These are phyloP conservation scores for Echites panduratus DNA, from an alignment of 257 asterid genomes.

Conservation along the genomic window DNA sequence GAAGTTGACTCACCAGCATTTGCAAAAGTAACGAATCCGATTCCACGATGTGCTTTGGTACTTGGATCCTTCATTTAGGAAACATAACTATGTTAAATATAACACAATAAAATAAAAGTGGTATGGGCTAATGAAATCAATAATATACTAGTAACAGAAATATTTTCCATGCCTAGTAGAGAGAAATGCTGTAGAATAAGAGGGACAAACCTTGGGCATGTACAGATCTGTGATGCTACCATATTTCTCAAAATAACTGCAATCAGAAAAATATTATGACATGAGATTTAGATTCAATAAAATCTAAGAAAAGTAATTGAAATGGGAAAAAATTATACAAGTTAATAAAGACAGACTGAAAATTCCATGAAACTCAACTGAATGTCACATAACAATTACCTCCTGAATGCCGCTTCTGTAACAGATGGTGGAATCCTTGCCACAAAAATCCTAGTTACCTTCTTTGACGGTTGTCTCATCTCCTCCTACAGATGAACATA, in stretches of 20 bases:
- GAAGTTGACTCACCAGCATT: constrained; percentile 52
- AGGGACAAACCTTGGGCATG: constrained; percentile 84
- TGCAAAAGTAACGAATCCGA: constrained; percentile 87
- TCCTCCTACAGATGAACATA: constrained; percentile 56
- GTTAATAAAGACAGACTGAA: not conserved
- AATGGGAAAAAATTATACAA: not conserved
- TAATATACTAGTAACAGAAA: not conserved
- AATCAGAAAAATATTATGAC: constrained; percentile 14
- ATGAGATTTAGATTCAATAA: constrained; percentile 15
- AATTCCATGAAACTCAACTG: not conserved
- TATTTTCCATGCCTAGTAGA: not conserved
- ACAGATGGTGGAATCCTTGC: constrained; percentile 89
- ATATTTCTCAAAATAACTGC: constrained; percentile 89
- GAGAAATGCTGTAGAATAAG: not conserved
- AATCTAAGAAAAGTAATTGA: not conserved
- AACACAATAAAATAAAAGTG: constrained; percentile 4
- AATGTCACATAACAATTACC: constrained; percentile 34
- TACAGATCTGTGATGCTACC: constrained; percentile 89
- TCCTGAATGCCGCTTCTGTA: constrained; percentile 79
- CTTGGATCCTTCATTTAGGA: constrained; percentile 62
- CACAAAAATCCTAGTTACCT: constrained; percentile 88
- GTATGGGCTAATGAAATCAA: not conserved
- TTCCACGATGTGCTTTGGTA: constrained; percentile 95
- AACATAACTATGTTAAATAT: constrained; percentile 3
- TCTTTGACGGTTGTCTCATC: constrained; percentile 90